phyloP scores from a whole-genome alignment of 495 filamentous ascomycete species.

The Parathielavia hyrcaniae region DNA sequence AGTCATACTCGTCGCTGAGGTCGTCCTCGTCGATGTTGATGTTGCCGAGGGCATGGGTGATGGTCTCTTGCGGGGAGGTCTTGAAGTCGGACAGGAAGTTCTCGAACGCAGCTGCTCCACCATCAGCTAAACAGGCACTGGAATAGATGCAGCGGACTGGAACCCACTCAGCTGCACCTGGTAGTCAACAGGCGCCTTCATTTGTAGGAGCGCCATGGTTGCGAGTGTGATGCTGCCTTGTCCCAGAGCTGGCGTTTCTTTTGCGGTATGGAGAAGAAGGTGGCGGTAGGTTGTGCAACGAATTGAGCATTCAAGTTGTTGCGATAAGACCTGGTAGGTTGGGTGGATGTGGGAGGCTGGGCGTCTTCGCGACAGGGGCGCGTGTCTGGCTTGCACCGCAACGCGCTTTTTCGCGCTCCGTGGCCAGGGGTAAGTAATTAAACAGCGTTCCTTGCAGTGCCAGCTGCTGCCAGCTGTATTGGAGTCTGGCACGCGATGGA shows the following conservation, averaged over 20 bases:
- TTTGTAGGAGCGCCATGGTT: conserved; percentile 74
- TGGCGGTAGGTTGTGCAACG: conserved; percentile 6
- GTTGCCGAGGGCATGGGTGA: conserved; percentile 70
- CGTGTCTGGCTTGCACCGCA: conserved; percentile 18
- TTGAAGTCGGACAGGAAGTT: conserved; percentile 87
- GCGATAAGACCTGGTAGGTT: conserved; percentile 2
- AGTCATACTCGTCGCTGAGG: conserved; percentile 89
- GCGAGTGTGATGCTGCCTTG: conserved; percentile 9
- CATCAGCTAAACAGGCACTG: conserved; percentile 5
- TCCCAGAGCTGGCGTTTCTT: not conserved
- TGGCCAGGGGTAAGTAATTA: conserved; percentile 16
- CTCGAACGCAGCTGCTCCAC: conserved; percentile 64
- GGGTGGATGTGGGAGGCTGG: conserved; percentile 22
- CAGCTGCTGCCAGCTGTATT: conserved; percentile 14
- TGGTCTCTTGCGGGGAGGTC: conserved; percentile 64
- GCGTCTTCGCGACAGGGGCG: conserved; percentile 14
- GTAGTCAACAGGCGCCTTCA: conserved; percentile 74
- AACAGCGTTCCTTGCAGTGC: conserved; percentile 1
- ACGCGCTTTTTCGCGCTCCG: conserved; percentile 27
- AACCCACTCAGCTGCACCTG: conserved; percentile 67
- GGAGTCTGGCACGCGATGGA: not conserved
- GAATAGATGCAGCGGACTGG: not conserved
- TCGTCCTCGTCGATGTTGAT: conserved; percentile 83
- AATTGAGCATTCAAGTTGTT: not conserved
- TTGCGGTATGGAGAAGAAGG: not conserved